Evolutionary conservation across 2,329 filamentous ascomycete genomes (phyloP).

Genomic region (Aspergillus novoparasiticus): DNA sequence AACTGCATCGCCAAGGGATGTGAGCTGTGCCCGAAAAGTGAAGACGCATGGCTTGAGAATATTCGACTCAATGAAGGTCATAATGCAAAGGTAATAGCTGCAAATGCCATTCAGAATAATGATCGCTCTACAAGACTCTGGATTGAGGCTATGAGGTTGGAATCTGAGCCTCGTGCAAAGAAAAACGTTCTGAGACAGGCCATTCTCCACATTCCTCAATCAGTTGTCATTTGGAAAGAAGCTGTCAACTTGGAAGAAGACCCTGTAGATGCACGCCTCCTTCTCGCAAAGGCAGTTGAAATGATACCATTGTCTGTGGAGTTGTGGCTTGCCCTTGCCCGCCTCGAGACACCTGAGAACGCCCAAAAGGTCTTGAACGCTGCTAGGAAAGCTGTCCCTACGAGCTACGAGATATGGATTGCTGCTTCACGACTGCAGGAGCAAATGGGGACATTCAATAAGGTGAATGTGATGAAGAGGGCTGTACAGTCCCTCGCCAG

Average conservation of each 20-base stretch:
- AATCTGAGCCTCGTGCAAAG: conserved; percentile 78
- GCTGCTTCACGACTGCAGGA: conserved; percentile 86
- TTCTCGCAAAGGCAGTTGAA: conserved; percentile 93
- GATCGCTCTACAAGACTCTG: conserved; percentile 85
- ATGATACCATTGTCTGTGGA: conserved; percentile 93
- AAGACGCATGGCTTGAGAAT: conserved; percentile 95
- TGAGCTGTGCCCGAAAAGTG: conserved; percentile 86
- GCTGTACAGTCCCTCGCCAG: conserved; percentile 85
- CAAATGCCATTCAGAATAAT: conserved; percentile 89
- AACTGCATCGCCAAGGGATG: conserved; percentile 87
- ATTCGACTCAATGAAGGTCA: conserved; percentile 89
- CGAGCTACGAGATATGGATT: conserved; percentile 95
- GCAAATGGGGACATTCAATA: conserved; percentile 80
- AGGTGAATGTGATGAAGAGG: conserved; percentile 91
- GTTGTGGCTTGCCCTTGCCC: conserved; percentile 89
- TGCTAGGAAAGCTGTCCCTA: conserved; percentile 89
- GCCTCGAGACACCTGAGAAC: conserved; percentile 84
- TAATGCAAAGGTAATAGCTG: conserved; percentile 94
- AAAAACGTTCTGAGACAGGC: conserved; percentile 92
- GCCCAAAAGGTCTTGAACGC: conserved; percentile 94
- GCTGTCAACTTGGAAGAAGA: conserved; percentile 95
- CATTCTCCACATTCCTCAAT: conserved; percentile 89
- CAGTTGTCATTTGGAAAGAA: conserved; percentile 96
- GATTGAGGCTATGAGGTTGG: conserved; percentile 93
- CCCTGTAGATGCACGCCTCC: conserved; percentile 78